Base-by-base conservation (phyloP, 805 yeast genomes). In the Pichia exigua region DNA sequence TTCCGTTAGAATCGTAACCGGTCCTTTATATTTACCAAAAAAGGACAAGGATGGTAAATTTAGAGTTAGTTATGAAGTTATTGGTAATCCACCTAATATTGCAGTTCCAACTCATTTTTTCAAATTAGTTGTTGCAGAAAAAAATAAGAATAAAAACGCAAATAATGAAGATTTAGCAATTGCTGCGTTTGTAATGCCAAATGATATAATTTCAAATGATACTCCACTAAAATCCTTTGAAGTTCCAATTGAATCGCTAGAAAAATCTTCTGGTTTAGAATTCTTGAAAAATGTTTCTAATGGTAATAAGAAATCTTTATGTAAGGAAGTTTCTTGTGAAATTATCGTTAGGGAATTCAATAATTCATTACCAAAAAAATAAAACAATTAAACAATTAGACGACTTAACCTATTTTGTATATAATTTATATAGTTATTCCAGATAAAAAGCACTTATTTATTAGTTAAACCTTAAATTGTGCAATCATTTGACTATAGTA, bases 51-150 rank as follows among this genome's bases (percentile, higher is more conserved):
- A 91, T 64, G 97, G 95, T 5, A 92, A 92, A 65, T 87, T 73
- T 66, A 76, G 85, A 57, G 96, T 94, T 20, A 71, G 77, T 2
- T 94, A 92, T 68, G 98, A 94, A 69, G 87, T 94, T 42, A 88
- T 94, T 65, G 99, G 99, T 2, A 87, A 89, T 60, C 99, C 99
- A 12, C 98, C 99, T 47, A 87, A 80, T 61, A 76, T 94, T 49
- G 98, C 99, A 0, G 99, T 94, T 12, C 99, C 99, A 26, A 94
- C 99, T 0, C 99, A 94, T 67, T 94, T 94, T 64, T 94, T 83
- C 78, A 94, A 94, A 71, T 70, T 94, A 53, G 72, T 94, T 50
- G 87, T 94, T 45, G 97, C 94, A 10, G 98, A 94, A 66, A 68
- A 72, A 18, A 76, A 81, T 4, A 46, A 35, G 39, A 35, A 51